A percentile compares a stretch with the other conserved stretches of the same genome.
Conservation (phyloP, 2,329 filamentous ascomycete species). For the Plectosphaerella plurivora region DNA sequence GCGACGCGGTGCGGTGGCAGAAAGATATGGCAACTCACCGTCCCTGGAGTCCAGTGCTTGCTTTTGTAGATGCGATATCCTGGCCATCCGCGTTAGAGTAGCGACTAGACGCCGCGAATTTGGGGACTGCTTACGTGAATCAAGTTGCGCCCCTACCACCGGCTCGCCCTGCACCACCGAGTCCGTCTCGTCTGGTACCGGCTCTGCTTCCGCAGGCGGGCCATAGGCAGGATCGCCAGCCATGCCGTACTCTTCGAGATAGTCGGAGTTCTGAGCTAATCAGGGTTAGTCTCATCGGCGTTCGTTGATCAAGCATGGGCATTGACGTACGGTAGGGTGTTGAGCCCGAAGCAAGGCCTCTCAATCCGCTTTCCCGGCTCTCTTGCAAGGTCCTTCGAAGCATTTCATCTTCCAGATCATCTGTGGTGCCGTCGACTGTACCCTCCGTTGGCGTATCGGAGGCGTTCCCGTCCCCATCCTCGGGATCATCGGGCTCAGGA, state of each 20-base stretch:
- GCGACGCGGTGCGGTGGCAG: not conserved
- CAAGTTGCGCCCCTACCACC: constrained; percentile 14
- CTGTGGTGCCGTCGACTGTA: constrained; percentile 4
- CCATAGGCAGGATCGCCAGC: not conserved
- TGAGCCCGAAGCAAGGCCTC: not conserved
- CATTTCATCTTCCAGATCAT: not conserved
- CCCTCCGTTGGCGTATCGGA: not conserved
- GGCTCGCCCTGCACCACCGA: not conserved
- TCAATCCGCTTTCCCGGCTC: not conserved
- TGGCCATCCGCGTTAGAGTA: constrained; percentile 12
- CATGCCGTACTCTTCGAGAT: too few relatives aligned
- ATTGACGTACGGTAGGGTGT: constrained; percentile 2
- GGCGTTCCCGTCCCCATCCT: not conserved
- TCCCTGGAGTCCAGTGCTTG: constrained; percentile 32
- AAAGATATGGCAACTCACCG: constrained; percentile 22
- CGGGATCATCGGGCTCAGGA: constrained; percentile 1
- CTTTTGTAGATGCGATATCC: constrained; percentile 36
- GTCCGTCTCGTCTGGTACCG: not conserved
- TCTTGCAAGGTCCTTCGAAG: not conserved
- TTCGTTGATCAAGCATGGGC: too few relatives aligned
- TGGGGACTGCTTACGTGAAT: constrained; percentile 26
- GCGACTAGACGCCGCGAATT: too few relatives aligned
- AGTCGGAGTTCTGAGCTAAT: too few relatives aligned
- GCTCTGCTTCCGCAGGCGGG: not conserved
- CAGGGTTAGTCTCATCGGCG: too few relatives aligned